These are phyloP conservation scores for Phytophthora melonis DNA, from an alignment of 352 stramenopile species.

Conservation along the genomic window DNA sequence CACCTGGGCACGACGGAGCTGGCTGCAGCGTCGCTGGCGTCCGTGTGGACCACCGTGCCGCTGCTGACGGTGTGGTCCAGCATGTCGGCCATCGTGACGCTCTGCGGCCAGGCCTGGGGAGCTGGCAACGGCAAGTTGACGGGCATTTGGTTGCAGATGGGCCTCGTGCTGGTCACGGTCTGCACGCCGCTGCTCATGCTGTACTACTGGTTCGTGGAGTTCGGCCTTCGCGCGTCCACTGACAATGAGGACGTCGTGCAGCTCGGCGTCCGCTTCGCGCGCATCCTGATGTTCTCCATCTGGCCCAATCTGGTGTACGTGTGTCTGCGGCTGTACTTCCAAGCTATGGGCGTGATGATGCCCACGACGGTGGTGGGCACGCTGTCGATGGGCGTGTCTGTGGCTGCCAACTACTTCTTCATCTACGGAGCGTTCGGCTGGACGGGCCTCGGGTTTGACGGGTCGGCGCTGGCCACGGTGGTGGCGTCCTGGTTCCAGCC, in stretches of 20 bases:
- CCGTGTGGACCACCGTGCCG: conserved; percentile 74
- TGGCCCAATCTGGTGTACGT: conserved; percentile 41
- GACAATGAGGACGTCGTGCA: conserved; percentile 30
- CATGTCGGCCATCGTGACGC: conserved; percentile 75
- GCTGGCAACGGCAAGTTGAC: conserved; percentile 65
- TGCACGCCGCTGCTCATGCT: conserved; percentile 39
- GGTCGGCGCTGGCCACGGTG: conserved; percentile 32
- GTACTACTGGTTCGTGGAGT: conserved; percentile 42
- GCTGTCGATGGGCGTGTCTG: conserved; percentile 35
- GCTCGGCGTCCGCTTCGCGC: conserved; percentile 36
- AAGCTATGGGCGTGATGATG: conserved; percentile 44
- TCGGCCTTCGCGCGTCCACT: conserved; percentile 32
- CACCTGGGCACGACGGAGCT: conserved; percentile 73
- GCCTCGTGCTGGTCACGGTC: conserved; percentile 36
- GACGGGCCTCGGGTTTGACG: conserved; percentile 32
- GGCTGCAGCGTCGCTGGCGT: conserved; percentile 74
- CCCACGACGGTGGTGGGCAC: conserved; percentile 38
- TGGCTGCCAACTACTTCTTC: conserved; percentile 36
- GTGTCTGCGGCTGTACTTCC: conserved; percentile 39
- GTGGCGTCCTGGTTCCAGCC: conserved; percentile 39
- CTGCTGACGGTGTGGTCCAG: conserved; percentile 71
- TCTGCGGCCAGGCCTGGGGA: conserved; percentile 77
- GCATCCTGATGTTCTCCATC: conserved; percentile 41
- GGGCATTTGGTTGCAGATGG: conserved; percentile 82
- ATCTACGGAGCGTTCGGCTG: conserved; percentile 38